Evolutionary conservation across 2,329 filamentous ascomycete species (phyloP), one percentile per base, ranked within the genome.

Genomic region (Dactylellina haptotyla): DNA sequence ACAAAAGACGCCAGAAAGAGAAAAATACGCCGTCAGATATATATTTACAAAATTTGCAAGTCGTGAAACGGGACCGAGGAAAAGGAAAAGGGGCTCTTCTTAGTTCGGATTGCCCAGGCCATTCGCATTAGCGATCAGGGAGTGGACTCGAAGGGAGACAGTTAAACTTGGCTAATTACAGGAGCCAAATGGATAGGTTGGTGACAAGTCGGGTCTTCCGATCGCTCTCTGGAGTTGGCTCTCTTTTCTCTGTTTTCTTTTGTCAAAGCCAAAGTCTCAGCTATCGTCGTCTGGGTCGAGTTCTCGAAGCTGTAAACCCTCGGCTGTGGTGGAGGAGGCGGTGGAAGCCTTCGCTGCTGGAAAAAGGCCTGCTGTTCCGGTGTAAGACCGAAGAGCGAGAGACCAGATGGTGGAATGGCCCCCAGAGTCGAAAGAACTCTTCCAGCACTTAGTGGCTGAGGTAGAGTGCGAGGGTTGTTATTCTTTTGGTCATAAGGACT

Each of bases 301-400:
- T 72, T 72, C 34, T 72, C 67, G 14, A 72, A 72, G 32, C 59
- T 72, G n/a, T 72, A 72, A 34, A 72, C 39, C 16, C 67, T 34
- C 39, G 67, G 67, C 20, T 72, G 67, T 26, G 67, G 67, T 46
- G 67, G 67, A n/a, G 67, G 67, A 2, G 67, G 67, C 16, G 67
- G 67, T 18, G 67, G 67, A 5, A 61, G 59, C 18, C 67, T 58
- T 46, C 67, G 32, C 28, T 72, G 67, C 32, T 72, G 67, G 9
- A 72, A 65, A 23, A 64, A 72, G 1, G 67, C 67, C n/a, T 72
- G 67, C 14, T 72, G 58, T 23, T 72, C 67, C 16, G 67, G 59
- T 20, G 67, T 72, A 4, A 72, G 37, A n/a, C 67, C 59, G 53
- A 72, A 72, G n/a, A 72, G 61, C 23, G 67, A 64, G 34, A 65